These are phyloP conservation scores for Penicillium herquei DNA, from an alignment of 495 filamentous ascomycete genomes.

Conservation along the genomic window DNA sequence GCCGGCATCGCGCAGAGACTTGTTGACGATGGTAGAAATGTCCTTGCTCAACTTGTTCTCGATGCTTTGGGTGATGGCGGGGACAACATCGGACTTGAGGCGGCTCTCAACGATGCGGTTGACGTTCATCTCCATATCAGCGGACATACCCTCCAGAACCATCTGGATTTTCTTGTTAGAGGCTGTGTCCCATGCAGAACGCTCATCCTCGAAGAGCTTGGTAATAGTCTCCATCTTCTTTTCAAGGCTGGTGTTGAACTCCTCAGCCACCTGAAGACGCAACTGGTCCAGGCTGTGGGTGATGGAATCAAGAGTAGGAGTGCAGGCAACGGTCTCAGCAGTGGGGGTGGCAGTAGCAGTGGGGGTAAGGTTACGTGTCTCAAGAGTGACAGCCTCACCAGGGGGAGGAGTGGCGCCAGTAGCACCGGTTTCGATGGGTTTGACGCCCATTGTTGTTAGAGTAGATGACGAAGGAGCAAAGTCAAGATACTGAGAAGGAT, in stretches of 20 bases:
- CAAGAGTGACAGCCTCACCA: too few relatives aligned
- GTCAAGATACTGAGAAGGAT: slow-evolving; percentile 14
- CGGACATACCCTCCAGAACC: slow-evolving; percentile 81
- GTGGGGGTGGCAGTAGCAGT: too few relatives aligned
- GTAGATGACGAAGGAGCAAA: background rate
- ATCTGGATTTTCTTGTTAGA: slow-evolving; percentile 71
- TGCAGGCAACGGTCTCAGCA: too few relatives aligned
- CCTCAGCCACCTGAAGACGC: background rate
- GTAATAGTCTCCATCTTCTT: slow-evolving; percentile 56
- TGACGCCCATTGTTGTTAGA: slow-evolving; percentile 12
- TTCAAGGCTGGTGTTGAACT: background rate
- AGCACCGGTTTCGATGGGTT: too few relatives aligned
- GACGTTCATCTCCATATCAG: slow-evolving; percentile 81
- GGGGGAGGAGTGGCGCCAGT: too few relatives aligned
- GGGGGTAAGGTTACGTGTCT: too few relatives aligned
- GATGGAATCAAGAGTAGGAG: too few relatives aligned
- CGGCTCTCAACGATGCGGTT: slow-evolving; percentile 64
- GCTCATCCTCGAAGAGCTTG: slow-evolving; percentile 63
- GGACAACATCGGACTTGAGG: slow-evolving; percentile 54
- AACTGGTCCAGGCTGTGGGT: slow-evolving; percentile 33
- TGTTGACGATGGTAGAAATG: too few relatives aligned
- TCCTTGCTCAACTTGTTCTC: too few relatives aligned
- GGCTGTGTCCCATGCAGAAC: slow-evolving; percentile 60
- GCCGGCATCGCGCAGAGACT: too few relatives aligned
- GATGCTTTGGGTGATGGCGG: too few relatives aligned